Percentiles rank a stretch among this genome's conserved stretches.
These are phyloP conservation scores for Lactarius hatsudake DNA, from an alignment of 768 basidiomycete genomes.

Conservation along the genomic window DNA sequence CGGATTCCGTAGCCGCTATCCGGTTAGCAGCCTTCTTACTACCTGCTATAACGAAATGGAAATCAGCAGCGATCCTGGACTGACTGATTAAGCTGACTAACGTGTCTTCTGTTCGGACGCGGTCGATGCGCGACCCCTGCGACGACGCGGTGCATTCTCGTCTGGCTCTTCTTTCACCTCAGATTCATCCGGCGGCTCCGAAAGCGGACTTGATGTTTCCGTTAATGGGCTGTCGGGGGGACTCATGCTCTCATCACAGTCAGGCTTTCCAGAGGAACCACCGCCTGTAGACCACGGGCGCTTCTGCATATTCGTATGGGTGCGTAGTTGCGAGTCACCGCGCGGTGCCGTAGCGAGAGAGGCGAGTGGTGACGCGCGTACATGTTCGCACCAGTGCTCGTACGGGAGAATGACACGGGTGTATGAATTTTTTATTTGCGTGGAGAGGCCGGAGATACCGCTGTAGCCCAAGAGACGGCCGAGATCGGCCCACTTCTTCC, in stretches of 20 bases:
- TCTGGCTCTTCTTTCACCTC: constrained; percentile 58
- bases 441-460: constrained; percentile 76
- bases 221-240: constrained; percentile 74
- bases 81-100: constrained; percentile 23
- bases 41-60: constrained; percentile 4
- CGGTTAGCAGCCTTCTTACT: constrained; percentile 26
- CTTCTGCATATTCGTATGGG: constrained; percentile 54
- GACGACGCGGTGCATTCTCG: constrained; percentile 40
- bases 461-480: constrained; percentile 81
- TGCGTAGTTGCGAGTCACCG: constrained; percentile 41
- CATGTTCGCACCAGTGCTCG: constrained; percentile 82
- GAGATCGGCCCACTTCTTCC: constrained; percentile 86
- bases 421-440: constrained; percentile 89
- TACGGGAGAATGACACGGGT: constrained; percentile 92
- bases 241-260: constrained; percentile 35
- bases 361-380: constrained; percentile 59
- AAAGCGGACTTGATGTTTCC: constrained; percentile 72
- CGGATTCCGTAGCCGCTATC: constrained; percentile 10
- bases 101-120: constrained; percentile 47
- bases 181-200: constrained; percentile 76
- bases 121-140: constrained; percentile 51
- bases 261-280: constrained; percentile 32
- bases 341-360: constrained; percentile 26
- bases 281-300: constrained; percentile 36
- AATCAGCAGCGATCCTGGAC: constrained; percentile 4